Evolutionary conservation across 202 grass and related monocot species (phyloP), one percentile per base, ranked within the genome.

Genomic region (Setaria viridis): DNA sequence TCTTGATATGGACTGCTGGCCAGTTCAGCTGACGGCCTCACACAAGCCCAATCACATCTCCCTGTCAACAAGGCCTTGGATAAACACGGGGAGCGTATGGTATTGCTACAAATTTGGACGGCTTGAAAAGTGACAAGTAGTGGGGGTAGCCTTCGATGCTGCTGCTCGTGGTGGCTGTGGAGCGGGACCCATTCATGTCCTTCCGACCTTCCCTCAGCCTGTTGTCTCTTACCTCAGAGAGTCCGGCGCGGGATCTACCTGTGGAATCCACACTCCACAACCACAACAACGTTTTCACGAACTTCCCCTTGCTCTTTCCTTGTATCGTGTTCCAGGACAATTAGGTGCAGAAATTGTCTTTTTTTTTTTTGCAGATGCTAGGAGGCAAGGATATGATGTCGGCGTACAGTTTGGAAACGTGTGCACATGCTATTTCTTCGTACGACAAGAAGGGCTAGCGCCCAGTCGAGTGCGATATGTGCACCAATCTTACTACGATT

Each of bases 211-310:
- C 55, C 78, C 83, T 41, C 39, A 4, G 58, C 55, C 71, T 78
- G 4, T 74, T 74, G 77, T 81, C 77, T 32, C 48, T 45, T 72
- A 57, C 69, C 57, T 82, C 48, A 25, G 32, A 9, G n/a, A 29
- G 30, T 46, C 81, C 70, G 69, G 56, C 37, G n/a, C 55, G 72
- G 88, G 78, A 86, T 89, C 83, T 86, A 82, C 11, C 10, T 1
- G 78, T 78, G 79, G 88, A 86, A 86, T 86, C 88, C 11, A 46
- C 78, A 46, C 39, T 41, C 39, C 39, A 35, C 25, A 25, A 25
- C 88, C 10, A 46, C 78, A 46, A 2, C 25, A 11, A 0, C 12
- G 0, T 48, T 81, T 56, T 75, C 49, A 3, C 69, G 16, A 45
- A 15, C 33, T 16, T 16, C 4, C 16, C 67, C 76, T 74, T 19